Evolutionary conservation across 2,329 filamentous ascomycete genomes (phyloP), one percentile per base, ranked within the genome.

Genomic region (Paradendryphiella salina): DNA sequence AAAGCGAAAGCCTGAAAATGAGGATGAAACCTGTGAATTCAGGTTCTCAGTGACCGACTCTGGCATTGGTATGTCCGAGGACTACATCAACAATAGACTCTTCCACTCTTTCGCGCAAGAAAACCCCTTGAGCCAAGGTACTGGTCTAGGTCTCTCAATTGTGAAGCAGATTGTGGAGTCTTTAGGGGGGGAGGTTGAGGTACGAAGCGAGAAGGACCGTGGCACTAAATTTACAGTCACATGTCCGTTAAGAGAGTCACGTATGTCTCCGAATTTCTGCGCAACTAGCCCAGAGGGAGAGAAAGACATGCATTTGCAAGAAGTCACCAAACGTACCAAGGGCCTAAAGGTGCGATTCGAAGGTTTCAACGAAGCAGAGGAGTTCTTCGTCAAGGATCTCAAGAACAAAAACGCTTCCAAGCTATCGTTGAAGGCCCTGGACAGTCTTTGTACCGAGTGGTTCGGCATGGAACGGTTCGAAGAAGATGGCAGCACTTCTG

Each of bases 71-170:
- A 75, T 75, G 69, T 73, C 70, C 1, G 63, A 71, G 32, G 69
- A 74, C 29, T 75, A 73, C 41, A 60, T 74, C 33, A 64, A 70
- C 49, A 65, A 67, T 31, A 63, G 68, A 35, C 56, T 74, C 0
- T 75, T 71, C 52, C 69, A 70, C 31, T 73, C 73, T 2, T 75
- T 75, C 40, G 69, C 71, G 1, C 73, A 75, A 47, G 73, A 74
- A 37, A 71, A 74, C 14, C 65, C 70, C 18, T 50, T 74, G 4
- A 69, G 64, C n/a, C 68, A 72, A 23, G 73, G 73, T 10, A 73
- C 71, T 10, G 73, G 73, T 9, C 61, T 75, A 2, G 73, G 73
- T 15, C 59, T 75, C n/a, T 70, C 64, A 23, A 74, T 75, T 26
- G 72, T 74, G 31, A 71, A 71, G 46, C 70, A 71, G 46, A 70